Evolutionary conservation across 768 basidiomycete genomes (phyloP).

Genomic region (Xerocomellus dryophilus): DNA sequence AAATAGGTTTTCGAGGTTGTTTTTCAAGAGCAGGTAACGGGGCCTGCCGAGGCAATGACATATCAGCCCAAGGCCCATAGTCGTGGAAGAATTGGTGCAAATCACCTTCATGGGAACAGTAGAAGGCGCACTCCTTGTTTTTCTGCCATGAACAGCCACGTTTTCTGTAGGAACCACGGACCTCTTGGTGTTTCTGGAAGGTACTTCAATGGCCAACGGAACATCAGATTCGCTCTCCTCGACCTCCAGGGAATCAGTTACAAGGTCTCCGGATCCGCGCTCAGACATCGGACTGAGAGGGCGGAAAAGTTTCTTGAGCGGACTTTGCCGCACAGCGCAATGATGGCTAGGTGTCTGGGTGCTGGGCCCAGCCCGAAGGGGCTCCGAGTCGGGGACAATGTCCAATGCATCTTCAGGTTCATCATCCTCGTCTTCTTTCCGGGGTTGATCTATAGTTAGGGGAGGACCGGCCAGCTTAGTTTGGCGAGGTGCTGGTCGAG

Average conservation of each 20-base stretch:
- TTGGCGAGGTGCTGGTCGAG: slow-evolving; percentile 1
- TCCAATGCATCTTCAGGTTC: slow-evolving; percentile 41
- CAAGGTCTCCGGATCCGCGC: slow-evolving; percentile 25
- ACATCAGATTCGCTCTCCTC: slow-evolving; percentile 38
- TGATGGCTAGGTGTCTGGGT: slow-evolving; percentile 7
- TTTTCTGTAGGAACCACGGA: not conserved
- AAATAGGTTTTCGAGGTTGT: slow-evolving; percentile 7
- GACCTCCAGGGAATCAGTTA: slow-evolving; percentile 28
- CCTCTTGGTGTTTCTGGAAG: slow-evolving; percentile 19
- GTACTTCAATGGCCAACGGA: slow-evolving; percentile 38
- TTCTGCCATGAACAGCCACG: slow-evolving; percentile 1
- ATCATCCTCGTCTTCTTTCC: slow-evolving; percentile 1
- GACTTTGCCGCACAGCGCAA: slow-evolving; percentile 5
- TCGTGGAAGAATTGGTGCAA: not conserved
- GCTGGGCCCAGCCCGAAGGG: slow-evolving; percentile 35
- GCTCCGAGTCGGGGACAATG: slow-evolving; percentile 65
- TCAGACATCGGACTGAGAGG: slow-evolving; percentile 26
- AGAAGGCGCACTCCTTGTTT: slow-evolving; percentile 2
- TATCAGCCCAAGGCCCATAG: not conserved
- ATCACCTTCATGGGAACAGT: slow-evolving; percentile 18
- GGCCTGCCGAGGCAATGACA: slow-evolving; percentile 1
- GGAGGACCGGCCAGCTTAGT: not conserved
- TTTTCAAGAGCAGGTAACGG: not conserved
- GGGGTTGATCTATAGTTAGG: not conserved
- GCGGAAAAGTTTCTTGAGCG: slow-evolving; percentile 13